Evolutionary conservation across 805 yeast species (phyloP).

Genomic region (Sugiyamaella mastotermitis): DNA sequence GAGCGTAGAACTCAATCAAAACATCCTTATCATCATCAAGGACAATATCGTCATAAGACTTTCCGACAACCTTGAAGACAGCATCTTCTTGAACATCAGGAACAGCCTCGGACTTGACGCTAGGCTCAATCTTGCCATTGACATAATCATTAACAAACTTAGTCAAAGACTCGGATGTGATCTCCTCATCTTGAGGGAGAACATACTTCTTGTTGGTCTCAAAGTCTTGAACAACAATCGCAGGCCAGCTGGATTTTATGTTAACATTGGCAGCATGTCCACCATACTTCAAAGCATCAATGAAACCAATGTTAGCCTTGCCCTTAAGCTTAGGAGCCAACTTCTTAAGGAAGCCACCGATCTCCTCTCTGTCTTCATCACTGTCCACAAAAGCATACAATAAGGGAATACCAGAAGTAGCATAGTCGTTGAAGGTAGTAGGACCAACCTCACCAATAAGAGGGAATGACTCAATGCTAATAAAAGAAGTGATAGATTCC

Average conservation of each 20-base stretch:
- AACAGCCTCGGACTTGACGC: constrained; percentile 76
- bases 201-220: constrained; percentile 69
- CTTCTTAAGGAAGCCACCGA: constrained; percentile 46
- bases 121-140: constrained; percentile 62
- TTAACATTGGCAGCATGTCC: constrained; percentile 82
- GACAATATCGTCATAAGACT: constrained; percentile 68
- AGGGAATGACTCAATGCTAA: constrained; percentile 65
- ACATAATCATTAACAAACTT: constrained; percentile 58
- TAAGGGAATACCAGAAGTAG: constrained; percentile 67
- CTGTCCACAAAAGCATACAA: constrained; percentile 81
- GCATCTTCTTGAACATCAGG: constrained; percentile 74
- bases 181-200: constrained; percentile 49
- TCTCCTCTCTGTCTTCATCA: constrained; percentile 57
- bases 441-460: constrained; percentile 84
- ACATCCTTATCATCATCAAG: constrained; percentile 61
- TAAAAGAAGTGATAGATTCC: constrained; percentile 41
- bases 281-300: constrained; percentile 76
- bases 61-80: constrained; percentile 73
- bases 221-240: constrained; percentile 80
- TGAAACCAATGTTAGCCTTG: constrained; percentile 76
- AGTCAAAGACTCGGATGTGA: constrained; percentile 49
- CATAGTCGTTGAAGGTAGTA: constrained; percentile 67
- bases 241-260: constrained; percentile 76
- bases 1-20: constrained; percentile 86
- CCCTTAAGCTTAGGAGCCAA: constrained; percentile 76